A percentile compares a stretch with the other conserved stretches of the same genome.
Evolutionary conservation across 768 basidiomycete genomes (phyloP).

Genomic region (Tephrocybe rancida): DNA sequence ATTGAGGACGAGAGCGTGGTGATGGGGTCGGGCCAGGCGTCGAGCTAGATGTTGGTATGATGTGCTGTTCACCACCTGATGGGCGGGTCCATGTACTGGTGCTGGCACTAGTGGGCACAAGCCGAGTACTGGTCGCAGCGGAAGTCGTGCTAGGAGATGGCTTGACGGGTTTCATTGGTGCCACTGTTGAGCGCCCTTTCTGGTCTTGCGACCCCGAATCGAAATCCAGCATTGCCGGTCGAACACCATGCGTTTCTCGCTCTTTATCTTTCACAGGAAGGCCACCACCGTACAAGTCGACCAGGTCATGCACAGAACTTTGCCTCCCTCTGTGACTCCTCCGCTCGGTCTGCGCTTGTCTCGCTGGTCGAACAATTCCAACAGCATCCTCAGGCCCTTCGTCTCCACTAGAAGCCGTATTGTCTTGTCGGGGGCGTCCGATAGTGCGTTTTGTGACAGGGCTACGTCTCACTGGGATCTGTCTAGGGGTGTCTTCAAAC

Average conservation of each 20-base stretch:
- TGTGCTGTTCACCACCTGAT: not conserved
- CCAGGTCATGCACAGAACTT: constrained; percentile 83
- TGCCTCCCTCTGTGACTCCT: constrained; percentile 58
- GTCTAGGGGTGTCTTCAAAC: constrained; percentile 16
- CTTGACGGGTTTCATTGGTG: constrained; percentile 3
- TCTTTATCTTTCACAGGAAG: constrained; percentile 45
- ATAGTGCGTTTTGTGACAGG: constrained; percentile 30
- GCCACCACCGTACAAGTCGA: constrained; percentile 76
- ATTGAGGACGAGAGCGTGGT: constrained; percentile 70
- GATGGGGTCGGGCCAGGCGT: constrained; percentile 30
- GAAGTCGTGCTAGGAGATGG: not conserved
- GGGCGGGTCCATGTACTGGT: no score
- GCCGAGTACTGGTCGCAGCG: constrained; percentile 10
- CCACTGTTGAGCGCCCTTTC: constrained; percentile 3
- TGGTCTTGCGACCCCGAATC: not conserved
- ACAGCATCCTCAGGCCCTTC: constrained; percentile 56
- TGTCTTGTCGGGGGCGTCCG: constrained; percentile 26
- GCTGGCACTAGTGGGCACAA: constrained; percentile 4
- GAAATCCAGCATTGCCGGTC: not conserved
- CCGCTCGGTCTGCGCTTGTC: constrained; percentile 25
- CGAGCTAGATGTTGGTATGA: constrained; percentile 9
- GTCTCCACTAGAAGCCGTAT: constrained; percentile 59
- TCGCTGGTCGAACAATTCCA: constrained; percentile 27
- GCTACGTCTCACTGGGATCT: constrained; percentile 51
- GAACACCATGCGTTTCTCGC: constrained; percentile 19